A percentile compares a stretch with the other conserved stretches of the same genome.
These are phyloP conservation scores for Hymenoscyphus albidus DNA, from an alignment of 2,329 filamentous ascomycete species.

Conservation along the genomic window DNA sequence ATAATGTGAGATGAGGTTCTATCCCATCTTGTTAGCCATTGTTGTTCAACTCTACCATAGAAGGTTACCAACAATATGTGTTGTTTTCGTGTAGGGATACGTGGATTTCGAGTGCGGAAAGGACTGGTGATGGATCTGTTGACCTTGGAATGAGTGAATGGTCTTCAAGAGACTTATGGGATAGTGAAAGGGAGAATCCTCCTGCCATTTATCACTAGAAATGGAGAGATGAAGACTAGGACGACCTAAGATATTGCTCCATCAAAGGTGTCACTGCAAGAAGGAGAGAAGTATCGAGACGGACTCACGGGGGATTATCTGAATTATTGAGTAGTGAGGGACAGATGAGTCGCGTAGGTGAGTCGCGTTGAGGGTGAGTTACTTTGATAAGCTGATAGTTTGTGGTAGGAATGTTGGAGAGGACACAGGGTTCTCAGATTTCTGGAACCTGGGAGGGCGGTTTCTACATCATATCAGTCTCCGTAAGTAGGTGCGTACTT, in stretches of 20 bases:
- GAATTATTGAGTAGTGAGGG: conserved; percentile 23
- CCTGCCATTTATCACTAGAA: conserved; percentile 24
- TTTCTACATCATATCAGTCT: conserved; percentile 9
- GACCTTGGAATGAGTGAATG: conserved; percentile 22
- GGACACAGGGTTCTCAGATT: conserved; percentile 9
- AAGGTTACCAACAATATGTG: conserved; percentile 16
- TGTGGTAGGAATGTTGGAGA: conserved; percentile 19
- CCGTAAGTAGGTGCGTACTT: background rate
- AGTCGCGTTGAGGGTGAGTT: conserved; percentile 20
- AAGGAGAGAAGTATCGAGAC: conserved; percentile 20
- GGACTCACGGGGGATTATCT: conserved; percentile 24
- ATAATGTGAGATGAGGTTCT: background rate
- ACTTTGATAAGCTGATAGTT: conserved; percentile 18
- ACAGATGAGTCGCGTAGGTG: conserved; percentile 19
- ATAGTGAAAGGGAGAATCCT: conserved; percentile 17
- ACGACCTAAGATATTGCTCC: conserved; percentile 12
- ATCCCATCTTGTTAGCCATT: background rate
- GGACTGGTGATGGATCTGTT: conserved; percentile 19
- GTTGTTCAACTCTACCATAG: background rate
- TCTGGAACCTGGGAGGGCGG: conserved; percentile 6
- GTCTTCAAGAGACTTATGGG: conserved; percentile 15
- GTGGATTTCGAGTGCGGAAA: conserved; percentile 14
- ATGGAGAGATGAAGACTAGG: conserved; percentile 1
- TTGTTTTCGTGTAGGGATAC: conserved; percentile 7
- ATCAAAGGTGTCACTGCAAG: conserved; percentile 3